Conservation (phyloP, 148 eudicot species). For the Euryodendron excelsum region DNA sequence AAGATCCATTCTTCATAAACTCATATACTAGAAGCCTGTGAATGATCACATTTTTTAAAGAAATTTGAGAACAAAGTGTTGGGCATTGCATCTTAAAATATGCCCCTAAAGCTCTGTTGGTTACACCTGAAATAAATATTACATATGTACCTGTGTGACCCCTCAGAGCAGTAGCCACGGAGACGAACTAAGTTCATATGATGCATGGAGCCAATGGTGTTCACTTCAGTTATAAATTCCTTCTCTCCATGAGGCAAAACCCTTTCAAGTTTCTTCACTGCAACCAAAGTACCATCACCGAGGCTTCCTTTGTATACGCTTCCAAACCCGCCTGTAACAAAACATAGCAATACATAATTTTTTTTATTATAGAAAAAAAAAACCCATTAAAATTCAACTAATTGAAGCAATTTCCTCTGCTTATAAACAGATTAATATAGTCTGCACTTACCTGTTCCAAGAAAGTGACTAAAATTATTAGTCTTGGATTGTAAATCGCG, state of each 20-base stretch:
- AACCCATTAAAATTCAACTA: neutral
- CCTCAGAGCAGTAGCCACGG: conserved; percentile 91
- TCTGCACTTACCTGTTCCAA: conserved; percentile 63
- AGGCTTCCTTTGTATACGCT: conserved; percentile 84
- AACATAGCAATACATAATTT: neutral
- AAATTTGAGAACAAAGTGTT: neutral
- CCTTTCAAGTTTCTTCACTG: conserved; percentile 89
- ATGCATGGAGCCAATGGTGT: conserved; percentile 93
- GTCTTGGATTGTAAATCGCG: conserved; percentile 76
- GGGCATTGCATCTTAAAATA: neutral
- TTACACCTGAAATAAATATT: too few relatives aligned
- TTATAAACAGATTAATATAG: neutral
- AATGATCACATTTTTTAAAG: neutral
- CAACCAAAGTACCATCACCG: conserved; percentile 71
- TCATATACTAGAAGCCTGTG: conserved; percentile 87
- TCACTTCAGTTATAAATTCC: conserved; percentile 90
- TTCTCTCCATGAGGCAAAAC: conserved; percentile 90
- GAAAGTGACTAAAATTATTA: conserved; percentile 53
- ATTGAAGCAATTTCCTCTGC: conserved; percentile 6
- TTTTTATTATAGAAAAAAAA: neutral
- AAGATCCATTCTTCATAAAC: conserved; percentile 89
- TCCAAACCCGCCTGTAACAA: conserved; percentile 80
- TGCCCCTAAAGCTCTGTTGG: neutral
- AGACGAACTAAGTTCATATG: conserved; percentile 96
- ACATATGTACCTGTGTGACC: conserved; percentile 63